Evolutionary conservation across 2,329 filamentous ascomycete genomes (phyloP).

Genomic region (Aspergillus flavus): DNA sequence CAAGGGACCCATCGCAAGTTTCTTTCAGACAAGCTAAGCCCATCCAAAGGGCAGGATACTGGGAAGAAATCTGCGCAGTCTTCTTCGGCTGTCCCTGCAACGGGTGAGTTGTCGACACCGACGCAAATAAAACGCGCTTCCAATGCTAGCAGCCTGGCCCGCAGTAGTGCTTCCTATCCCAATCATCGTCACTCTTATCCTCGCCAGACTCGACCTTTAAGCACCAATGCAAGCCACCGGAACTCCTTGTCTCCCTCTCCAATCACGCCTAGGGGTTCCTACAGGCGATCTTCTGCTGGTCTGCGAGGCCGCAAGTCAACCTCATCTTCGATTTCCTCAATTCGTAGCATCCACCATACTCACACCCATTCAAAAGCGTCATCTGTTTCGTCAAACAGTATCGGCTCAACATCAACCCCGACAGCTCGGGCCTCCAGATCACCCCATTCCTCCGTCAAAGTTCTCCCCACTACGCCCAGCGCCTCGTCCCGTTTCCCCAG

Average conservation of each 20-base stretch:
- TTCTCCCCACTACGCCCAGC: conserved; percentile 88
- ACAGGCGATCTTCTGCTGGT: conserved; percentile 79
- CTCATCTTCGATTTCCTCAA: conserved; percentile 89
- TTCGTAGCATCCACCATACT: conserved; percentile 86
- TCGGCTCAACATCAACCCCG: conserved; percentile 68
- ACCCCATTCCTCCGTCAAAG: conserved; percentile 89
- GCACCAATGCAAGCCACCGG: conserved; percentile 50
- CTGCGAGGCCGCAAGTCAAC: conserved; percentile 92
- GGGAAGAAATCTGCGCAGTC: conserved; percentile 30
- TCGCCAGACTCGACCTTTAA: conserved; percentile 39
- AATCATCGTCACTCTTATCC: conserved; percentile 46
- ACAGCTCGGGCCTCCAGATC: conserved; percentile 69
- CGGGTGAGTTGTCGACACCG: conserved; percentile 36
- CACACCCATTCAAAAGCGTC: conserved; percentile 93
- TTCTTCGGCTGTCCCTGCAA: conserved; percentile 26
- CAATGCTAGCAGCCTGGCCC: conserved; percentile 44
- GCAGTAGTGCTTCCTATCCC: conserved; percentile 46
- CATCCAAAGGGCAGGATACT: conserved; percentile 40
- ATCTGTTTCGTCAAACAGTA: conserved; percentile 81
- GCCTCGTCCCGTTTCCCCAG: conserved; percentile 72
- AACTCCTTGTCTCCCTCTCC: conserved; percentile 86
- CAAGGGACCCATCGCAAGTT: conserved; percentile 38
- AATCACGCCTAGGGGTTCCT: conserved; percentile 82
- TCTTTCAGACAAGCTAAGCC: conserved; percentile 42
- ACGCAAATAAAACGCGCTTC: conserved; percentile 45